These are phyloP conservation scores for Amanita pseudoporphyria DNA, from an alignment of 768 basidiomycete genomes.

Conservation along the genomic window DNA sequence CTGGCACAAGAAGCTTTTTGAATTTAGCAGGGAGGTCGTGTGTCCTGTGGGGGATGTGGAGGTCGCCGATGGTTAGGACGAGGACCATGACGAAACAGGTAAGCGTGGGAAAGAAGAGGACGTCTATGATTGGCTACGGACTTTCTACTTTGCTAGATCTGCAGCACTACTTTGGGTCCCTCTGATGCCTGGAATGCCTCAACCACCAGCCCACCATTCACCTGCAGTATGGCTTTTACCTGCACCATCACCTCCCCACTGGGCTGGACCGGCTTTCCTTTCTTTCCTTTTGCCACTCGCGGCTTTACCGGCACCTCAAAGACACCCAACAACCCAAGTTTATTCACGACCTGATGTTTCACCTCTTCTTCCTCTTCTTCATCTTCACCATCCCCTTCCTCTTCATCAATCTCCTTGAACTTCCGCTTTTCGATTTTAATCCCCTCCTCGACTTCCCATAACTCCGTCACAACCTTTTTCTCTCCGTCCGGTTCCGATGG, in stretches of 20 bases:
- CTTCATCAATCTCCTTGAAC: conserved; percentile 20
- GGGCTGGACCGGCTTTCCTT: background rate
- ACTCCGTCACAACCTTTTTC: conserved; percentile 52
- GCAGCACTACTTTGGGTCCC: background rate
- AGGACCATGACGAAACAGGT: conserved; percentile 86
- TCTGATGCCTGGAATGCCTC: background rate
- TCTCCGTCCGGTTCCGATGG: conserved; percentile 19
- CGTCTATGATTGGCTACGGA: background rate
- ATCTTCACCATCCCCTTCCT: conserved; percentile 24
- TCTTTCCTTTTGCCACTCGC: background rate
- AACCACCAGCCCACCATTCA: conserved; percentile 29
- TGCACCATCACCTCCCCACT: conserved; percentile 38
- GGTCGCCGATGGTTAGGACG: conserved; percentile 93
- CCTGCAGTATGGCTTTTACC: conserved; percentile 27
- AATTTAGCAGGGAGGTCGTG: conserved; percentile 95
- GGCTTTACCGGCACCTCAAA: background rate
- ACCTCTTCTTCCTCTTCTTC: conserved; percentile 38
- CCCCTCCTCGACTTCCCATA: conserved; percentile 71
- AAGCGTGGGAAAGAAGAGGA: conserved; percentile 1
- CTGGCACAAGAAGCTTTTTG: conserved; percentile 90
- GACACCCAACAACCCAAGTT: conserved; percentile 41
- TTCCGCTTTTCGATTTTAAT: conserved; percentile 52
- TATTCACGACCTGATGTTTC: conserved; percentile 50
- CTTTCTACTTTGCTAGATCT: background rate
- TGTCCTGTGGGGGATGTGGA: conserved; percentile 86